These are phyloP conservation scores for Leccinum pellstonianum DNA, from an alignment of 768 basidiomycete genomes.

Conservation along the genomic window DNA sequence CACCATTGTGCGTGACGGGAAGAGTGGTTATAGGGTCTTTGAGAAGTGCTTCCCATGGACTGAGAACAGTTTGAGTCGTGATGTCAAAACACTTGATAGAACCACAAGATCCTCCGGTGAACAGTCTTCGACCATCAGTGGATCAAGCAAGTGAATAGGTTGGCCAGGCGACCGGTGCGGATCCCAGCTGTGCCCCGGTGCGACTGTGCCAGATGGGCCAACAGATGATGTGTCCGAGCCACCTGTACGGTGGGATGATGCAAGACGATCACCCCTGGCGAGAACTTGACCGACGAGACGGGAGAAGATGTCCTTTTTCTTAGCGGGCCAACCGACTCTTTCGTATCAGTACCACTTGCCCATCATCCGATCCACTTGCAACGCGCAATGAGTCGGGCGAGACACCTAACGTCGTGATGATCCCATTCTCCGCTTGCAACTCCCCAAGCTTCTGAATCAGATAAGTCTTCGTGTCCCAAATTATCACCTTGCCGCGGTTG, in stretches of 20 bases:
- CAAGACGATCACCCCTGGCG: constrained; percentile 13
- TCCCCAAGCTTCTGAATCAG: background rate
- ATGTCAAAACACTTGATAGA: constrained; percentile 14
- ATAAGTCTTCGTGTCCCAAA: constrained; percentile 2
- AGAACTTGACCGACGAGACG: constrained; percentile 18
- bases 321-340: constrained; percentile 3
- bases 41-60: no score
- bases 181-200: constrained; percentile 6
- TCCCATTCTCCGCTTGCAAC: background rate
- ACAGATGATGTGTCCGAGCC: background rate
- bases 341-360: background rate
- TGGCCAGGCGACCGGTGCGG: background rate
- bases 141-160: constrained; percentile 20
- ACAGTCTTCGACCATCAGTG: constrained; percentile 13
- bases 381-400: constrained; percentile 7
- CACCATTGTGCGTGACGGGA: no score
- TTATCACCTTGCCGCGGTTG: constrained; percentile 1
- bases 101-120: constrained; percentile 10
- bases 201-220: constrained; percentile 13
- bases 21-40: no score
- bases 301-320: background rate
- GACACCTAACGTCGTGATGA: constrained; percentile 11
- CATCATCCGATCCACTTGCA: constrained; percentile 4
- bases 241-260: background rate
- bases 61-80: background rate